Percentiles rank a stretch among this genome's conserved stretches.
These are phyloP conservation scores for Nothophytophthora sp. DNA, from an alignment of 352 stramenopile species.

Conservation along the genomic window DNA sequence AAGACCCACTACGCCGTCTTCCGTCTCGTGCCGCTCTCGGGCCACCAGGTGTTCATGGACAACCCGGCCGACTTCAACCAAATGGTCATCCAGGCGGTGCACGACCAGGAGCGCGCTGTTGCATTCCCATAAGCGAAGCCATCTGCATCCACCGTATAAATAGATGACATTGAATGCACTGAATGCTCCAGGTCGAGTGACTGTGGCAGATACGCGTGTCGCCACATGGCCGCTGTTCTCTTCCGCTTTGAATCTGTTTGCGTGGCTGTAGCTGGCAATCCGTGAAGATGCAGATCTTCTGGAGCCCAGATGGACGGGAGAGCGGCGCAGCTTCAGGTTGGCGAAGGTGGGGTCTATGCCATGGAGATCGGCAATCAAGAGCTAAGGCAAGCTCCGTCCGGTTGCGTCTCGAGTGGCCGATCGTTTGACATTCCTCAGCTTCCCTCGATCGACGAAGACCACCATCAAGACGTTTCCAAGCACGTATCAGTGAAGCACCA, in stretches of 20 bases:
- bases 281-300: slow-evolving; percentile 14
- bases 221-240: slow-evolving; percentile 4
- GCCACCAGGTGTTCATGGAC: slow-evolving; percentile 89
- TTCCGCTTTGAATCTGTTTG: slow-evolving; percentile 4
- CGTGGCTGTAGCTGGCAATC: slow-evolving; percentile 2
- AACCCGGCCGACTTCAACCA: slow-evolving; percentile 78
- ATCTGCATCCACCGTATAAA: slow-evolving; percentile 20
- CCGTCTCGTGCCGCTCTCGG: slow-evolving; percentile 60
- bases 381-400: too few species aligned
- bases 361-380: slow-evolving; percentile 8
- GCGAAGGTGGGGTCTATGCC: slow-evolving; percentile 14
- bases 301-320: slow-evolving; percentile 21
- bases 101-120: slow-evolving; percentile 53
- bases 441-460: too few species aligned
- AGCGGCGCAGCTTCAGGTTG: slow-evolving; percentile 11
- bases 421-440: too few species aligned
- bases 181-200: slow-evolving; percentile 12
- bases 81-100: slow-evolving; percentile 68
- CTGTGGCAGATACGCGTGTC: slow-evolving; percentile 11
- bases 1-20: slow-evolving; percentile 69
- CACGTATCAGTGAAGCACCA: too few species aligned
- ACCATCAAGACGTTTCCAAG: too few species aligned
- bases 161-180: neutral
- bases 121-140: slow-evolving; percentile 17
- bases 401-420: too few species aligned